Conservation (phyloP, 164 flowering plant species). For the Piper longum region DNA sequence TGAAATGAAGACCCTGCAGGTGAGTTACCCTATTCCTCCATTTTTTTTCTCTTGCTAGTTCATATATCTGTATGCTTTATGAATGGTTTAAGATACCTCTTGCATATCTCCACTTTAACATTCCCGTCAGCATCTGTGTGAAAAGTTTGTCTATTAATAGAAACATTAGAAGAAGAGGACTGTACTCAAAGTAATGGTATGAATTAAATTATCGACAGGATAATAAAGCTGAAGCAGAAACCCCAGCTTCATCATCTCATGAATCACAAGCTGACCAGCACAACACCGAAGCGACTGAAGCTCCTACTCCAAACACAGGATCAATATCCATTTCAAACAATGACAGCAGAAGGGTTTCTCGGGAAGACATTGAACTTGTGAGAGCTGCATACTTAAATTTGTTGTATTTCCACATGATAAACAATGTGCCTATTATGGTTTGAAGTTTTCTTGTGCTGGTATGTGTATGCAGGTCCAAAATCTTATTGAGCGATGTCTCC, state of each 20-base stretch:
- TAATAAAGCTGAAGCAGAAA: conserved; percentile 27
- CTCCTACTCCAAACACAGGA: conserved; percentile 54
- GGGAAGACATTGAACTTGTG: conserved; percentile 28
- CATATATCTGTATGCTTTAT: no score
- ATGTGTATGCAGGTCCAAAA: conserved; percentile 67
- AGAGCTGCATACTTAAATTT: background rate
- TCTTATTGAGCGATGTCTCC: conserved; percentile 84
- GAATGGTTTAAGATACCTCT: no score
- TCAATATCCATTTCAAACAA: conserved; percentile 65
- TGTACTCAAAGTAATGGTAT: background rate
- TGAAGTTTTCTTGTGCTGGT: conserved; percentile 5
- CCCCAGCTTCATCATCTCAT: conserved; percentile 47
- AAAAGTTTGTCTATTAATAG: no score
- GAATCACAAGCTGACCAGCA: conserved; percentile 60
- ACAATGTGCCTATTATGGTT: background rate
- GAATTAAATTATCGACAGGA: background rate
- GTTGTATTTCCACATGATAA: background rate
- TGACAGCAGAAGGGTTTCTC: conserved; percentile 71
- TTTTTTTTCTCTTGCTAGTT: no score
- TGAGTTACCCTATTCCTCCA: background rate
- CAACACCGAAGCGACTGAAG: conserved; percentile 37
- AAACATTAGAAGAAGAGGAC: no score
- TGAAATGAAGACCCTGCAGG: conserved; percentile 51
- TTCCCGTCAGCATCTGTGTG: no score
- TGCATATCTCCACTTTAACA: no score